A percentile compares a stretch with the other conserved stretches of the same genome.
Conservation (phyloP, 179 eudicot genomes). For the Pouteria campechiana region DNA sequence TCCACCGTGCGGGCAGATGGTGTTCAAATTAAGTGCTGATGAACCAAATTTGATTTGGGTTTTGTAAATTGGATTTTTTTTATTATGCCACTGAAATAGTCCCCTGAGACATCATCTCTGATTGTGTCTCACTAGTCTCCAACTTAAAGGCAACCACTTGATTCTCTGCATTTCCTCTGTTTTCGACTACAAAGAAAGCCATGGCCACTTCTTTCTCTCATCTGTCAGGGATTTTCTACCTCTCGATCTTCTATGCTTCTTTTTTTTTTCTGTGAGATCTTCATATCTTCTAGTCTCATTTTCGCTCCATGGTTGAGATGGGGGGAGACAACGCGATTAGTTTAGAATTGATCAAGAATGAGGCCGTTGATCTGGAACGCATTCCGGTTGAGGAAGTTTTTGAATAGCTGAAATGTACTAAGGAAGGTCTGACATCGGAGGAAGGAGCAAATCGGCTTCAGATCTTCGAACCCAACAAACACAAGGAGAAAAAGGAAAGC, state of each 20-base stretch:
- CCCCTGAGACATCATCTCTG: too few relatives aligned
- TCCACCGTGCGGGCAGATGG: too few relatives aligned
- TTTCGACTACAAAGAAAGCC: too few relatives aligned
- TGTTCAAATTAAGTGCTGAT: too few relatives aligned
- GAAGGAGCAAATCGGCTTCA: slow-evolving; percentile 60
- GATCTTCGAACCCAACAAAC: slow-evolving; percentile 72
- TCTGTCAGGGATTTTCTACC: too few relatives aligned
- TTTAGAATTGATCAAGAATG: slow-evolving; percentile 39
- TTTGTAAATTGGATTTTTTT: too few relatives aligned
- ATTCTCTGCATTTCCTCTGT: too few relatives aligned
- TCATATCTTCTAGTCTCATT: not conserved
- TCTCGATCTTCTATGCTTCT: not conserved
- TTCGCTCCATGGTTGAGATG: slow-evolving; percentile 11
- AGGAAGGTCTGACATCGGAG: slow-evolving; percentile 46
- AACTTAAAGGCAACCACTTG: too few relatives aligned
- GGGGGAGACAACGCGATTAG: slow-evolving; percentile 14
- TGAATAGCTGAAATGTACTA: slow-evolving; percentile 42
- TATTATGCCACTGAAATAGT: too few relatives aligned
- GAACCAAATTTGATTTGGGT: too few relatives aligned
- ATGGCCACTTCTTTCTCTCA: too few relatives aligned
- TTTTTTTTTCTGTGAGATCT: not conserved
- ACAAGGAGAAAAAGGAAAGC: slow-evolving; percentile 62
- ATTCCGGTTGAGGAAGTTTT: slow-evolving; percentile 78
- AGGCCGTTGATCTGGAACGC: slow-evolving; percentile 58
- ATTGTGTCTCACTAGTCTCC: too few relatives aligned